Conservation (phyloP, 2,329 filamentous ascomycete species). For the Pseudopithomyces maydicus region DNA sequence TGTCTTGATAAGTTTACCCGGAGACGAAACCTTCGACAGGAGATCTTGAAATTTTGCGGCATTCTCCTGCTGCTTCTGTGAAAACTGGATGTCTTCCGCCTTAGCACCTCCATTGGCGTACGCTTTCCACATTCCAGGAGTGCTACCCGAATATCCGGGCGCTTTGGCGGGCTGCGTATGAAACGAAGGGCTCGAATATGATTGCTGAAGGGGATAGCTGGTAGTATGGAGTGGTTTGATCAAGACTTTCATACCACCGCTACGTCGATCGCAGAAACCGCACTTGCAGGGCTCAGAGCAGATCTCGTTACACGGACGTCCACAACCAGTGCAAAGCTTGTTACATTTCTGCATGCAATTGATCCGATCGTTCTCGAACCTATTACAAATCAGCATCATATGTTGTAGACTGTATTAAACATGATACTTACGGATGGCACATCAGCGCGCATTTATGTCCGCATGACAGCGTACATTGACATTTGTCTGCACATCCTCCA, state of each 20-base stretch:
- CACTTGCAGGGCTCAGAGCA: constrained; percentile 40
- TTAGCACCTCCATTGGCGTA: constrained; percentile 25
- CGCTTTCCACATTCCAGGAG: constrained; percentile 15
- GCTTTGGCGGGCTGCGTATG: neutral
- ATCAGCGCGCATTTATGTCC: constrained; percentile 38
- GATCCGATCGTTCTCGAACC: constrained; percentile 33
- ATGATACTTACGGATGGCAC: constrained; percentile 37
- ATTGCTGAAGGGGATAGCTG: neutral
- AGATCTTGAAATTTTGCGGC: constrained; percentile 15
- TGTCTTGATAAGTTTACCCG: constrained; percentile 20
- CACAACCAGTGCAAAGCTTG: constrained; percentile 27
- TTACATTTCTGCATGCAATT: constrained; percentile 40
- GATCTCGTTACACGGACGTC: constrained; percentile 32
- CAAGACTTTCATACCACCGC: constrained; percentile 28
- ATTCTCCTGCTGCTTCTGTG: constrained; percentile 17
- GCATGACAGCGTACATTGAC: constrained; percentile 36
- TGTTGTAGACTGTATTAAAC: neutral
- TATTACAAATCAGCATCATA: constrained; percentile 6
- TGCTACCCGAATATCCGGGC: constrained; percentile 1
- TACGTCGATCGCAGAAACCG: constrained; percentile 28
- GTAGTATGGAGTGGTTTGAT: constrained; percentile 23
- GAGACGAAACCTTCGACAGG: constrained; percentile 7
- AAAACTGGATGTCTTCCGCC: constrained; percentile 25
- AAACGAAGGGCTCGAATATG: neutral
- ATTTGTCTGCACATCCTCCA: constrained; percentile 36